Conservation (phyloP, 1,139 yeast species). For the Candida sojae region DNA sequence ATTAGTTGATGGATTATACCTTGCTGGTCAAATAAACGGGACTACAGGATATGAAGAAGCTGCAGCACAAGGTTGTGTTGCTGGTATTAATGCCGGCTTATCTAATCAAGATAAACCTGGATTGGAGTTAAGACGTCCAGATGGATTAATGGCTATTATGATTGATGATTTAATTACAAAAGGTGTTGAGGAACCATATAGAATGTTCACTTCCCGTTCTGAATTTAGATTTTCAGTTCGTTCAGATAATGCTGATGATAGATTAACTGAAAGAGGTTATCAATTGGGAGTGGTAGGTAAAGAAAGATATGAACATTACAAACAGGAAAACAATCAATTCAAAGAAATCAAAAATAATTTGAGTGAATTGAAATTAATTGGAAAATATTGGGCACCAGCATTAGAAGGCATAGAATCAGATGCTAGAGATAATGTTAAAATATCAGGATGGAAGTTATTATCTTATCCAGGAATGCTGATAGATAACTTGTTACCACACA, state of each 20-base stretch:
- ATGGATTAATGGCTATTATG: conserved; percentile 89
- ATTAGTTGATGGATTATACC: conserved; percentile 69
- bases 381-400: conserved; percentile 63
- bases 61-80: conserved; percentile 92
- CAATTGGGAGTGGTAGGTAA: conserved; percentile 67
- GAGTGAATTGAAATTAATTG: conserved; percentile 46
- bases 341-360: conserved; percentile 48
- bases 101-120: conserved; percentile 41
- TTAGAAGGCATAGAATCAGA: conserved; percentile 50
- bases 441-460: conserved; percentile 48
- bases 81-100: conserved; percentile 92
- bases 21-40: conserved; percentile 98
- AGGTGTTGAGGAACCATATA: conserved; percentile 96
- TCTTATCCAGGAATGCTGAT: conserved; percentile 40
- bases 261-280: conserved; percentile 74
- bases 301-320: conserved; percentile 55
- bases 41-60: conserved; percentile 99
- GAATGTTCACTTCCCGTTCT: conserved; percentile 97
- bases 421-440: conserved; percentile 29
- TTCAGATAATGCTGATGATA: conserved; percentile 88
- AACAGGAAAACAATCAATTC: conserved; percentile 47
- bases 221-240: conserved; percentile 89
- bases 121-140: conserved; percentile 66
- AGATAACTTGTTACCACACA: conserved; percentile 32
- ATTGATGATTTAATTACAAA: conserved; percentile 93